These are phyloP conservation scores for Lachnellula arida DNA, from an alignment of 2,329 filamentous ascomycete species.

Conservation along the genomic window DNA sequence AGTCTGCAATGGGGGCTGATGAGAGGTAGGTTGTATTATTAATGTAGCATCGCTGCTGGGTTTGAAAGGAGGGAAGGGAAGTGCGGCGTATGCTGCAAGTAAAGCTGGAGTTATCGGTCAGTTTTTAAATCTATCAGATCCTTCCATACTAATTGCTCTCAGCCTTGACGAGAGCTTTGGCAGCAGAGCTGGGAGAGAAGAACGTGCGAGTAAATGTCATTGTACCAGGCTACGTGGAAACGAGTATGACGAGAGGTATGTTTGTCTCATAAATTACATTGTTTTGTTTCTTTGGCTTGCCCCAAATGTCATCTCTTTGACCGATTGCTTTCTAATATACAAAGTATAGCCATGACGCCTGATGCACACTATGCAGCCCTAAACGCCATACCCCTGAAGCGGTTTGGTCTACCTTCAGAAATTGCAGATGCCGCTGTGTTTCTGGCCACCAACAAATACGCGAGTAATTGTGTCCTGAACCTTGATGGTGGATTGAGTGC, in stretches of 20 bases:
- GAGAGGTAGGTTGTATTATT: constrained; percentile 60
- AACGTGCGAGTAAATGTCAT: constrained; percentile 75
- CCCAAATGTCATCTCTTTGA: constrained; percentile 21
- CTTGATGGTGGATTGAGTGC: constrained; percentile 81
- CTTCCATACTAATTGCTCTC: constrained; percentile 2
- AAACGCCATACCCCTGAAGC: constrained; percentile 55
- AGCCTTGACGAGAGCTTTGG: constrained; percentile 66
- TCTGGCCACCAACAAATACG: constrained; percentile 71
- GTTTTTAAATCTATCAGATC: constrained; percentile 13
- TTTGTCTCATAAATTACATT: constrained; percentile 3
- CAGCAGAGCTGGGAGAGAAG: constrained; percentile 54
- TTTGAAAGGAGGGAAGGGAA: constrained; percentile 62
- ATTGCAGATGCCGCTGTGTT: constrained; percentile 80
- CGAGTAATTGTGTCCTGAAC: constrained; percentile 82
- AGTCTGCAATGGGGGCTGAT: neutral
- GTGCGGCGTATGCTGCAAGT: constrained; percentile 69
- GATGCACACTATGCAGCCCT: constrained; percentile 32
- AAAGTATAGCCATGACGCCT: constrained; percentile 40
- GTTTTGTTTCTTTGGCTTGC: neutral
- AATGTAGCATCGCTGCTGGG: constrained; percentile 78
- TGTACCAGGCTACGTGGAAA: constrained; percentile 77
- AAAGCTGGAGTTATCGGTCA: constrained; percentile 74
- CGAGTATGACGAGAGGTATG: constrained; percentile 70
- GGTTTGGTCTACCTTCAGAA: constrained; percentile 65
- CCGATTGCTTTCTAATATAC: constrained; percentile 30